These are phyloP conservation scores for Proliferodiscus dingleyae DNA, from an alignment of 2,329 filamentous ascomycete genomes.

Conservation along the genomic window DNA sequence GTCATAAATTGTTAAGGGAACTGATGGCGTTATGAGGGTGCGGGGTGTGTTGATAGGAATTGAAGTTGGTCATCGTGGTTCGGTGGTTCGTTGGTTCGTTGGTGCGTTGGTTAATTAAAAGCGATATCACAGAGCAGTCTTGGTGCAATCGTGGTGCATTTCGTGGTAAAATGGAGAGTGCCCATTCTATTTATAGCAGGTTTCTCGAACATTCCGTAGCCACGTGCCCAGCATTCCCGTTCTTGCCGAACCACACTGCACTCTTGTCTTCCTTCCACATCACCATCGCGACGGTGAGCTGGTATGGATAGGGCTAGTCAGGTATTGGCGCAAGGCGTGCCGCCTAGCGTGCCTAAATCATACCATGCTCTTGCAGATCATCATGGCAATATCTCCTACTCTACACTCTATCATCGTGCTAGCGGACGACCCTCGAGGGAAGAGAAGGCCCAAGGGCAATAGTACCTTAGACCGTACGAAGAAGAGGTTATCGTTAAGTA, in stretches of 20 bases:
- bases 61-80: too few relatives aligned
- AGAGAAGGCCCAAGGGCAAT: slow-evolving; percentile 3
- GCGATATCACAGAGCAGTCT: not conserved
- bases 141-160: not conserved
- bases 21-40: too few relatives aligned
- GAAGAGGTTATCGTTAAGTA: slow-evolving; percentile 6
- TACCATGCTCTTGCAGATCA: slow-evolving; percentile 18
- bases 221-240: too few relatives aligned
- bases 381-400: slow-evolving; percentile 22
- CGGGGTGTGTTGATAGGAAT: too few relatives aligned
- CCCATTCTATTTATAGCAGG: not conserved
- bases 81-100: too few relatives aligned
- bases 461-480: not conserved
- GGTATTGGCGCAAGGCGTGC: slow-evolving; percentile 14
- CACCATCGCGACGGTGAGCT: too few relatives aligned
- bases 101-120: too few relatives aligned
- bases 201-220: not conserved
- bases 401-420: slow-evolving; percentile 25
- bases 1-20: too few relatives aligned
- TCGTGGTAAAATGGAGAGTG: not conserved
- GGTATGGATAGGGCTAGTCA: slow-evolving; percentile 17
- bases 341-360: slow-evolving; percentile 12
- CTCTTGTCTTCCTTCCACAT: too few relatives aligned
- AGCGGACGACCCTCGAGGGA: slow-evolving; percentile 5
- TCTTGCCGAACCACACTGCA: too few relatives aligned